Evolutionary conservation across 805 yeast genomes (phyloP).

Genomic region (Komagataella kurtzmanii): DNA sequence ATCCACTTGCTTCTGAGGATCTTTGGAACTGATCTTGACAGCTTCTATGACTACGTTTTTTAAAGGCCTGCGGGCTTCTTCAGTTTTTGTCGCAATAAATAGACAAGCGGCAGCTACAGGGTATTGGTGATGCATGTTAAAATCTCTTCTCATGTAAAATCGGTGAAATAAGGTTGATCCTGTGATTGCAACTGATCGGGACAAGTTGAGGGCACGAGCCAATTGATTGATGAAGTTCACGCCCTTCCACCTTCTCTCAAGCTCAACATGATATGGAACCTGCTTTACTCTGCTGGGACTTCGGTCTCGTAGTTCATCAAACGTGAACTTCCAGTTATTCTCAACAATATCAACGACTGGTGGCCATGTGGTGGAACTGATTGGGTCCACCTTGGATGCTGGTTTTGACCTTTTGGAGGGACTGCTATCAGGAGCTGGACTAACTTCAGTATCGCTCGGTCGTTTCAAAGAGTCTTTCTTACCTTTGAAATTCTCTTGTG

Average conservation of each 20-base stretch:
- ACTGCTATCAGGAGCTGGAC: neutral
- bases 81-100: conserved; percentile 39
- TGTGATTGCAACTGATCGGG: conserved; percentile 31
- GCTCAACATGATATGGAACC: conserved; percentile 23
- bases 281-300: neutral
- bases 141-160: conserved; percentile 32
- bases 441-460: neutral
- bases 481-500: neutral
- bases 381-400: neutral
- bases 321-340: neutral
- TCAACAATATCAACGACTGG: neutral
- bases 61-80: conserved; percentile 34
- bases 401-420: neutral
- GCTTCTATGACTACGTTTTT: conserved; percentile 35
- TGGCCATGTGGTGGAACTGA: neutral
- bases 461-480: neutral
- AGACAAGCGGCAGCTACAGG: conserved; percentile 37
- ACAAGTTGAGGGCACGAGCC: conserved; percentile 28
- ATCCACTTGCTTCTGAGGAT: conserved; percentile 22
- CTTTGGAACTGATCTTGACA: conserved; percentile 31
- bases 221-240: conserved; percentile 29
- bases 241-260: conserved; percentile 31
- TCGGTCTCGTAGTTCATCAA: neutral
- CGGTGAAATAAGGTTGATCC: conserved; percentile 36
- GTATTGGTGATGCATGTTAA: conserved; percentile 29